Conservation (phyloP, 2,329 filamentous ascomycete species). For the Colletotrichum graminicola region DNA sequence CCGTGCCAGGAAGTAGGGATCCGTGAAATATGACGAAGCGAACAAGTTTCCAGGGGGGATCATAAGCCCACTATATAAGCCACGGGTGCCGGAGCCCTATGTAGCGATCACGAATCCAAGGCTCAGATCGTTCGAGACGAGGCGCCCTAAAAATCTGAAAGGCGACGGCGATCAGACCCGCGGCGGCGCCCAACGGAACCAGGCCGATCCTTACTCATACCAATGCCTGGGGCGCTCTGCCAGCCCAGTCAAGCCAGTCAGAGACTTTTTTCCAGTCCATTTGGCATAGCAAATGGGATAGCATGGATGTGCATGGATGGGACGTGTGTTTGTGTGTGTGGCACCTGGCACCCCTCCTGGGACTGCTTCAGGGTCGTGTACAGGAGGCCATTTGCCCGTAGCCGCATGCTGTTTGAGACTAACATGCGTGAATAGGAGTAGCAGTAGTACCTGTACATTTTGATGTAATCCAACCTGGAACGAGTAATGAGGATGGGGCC, state of each 20-base stretch:
- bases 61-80: constrained; percentile 40
- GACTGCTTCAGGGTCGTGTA: constrained; percentile 2
- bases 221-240: constrained; percentile 19
- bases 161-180: constrained; percentile 37
- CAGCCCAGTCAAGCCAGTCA: constrained; percentile 9
- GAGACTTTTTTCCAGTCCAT: constrained; percentile 5
- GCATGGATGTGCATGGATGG: not conserved
- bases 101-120: constrained; percentile 39
- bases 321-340: constrained; percentile 1
- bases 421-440: constrained; percentile 5
- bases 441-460: not conserved
- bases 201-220: constrained; percentile 39
- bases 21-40: constrained; percentile 2
- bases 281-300: not conserved
- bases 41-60: not conserved
- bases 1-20: constrained; percentile 3
- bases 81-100: constrained; percentile 34
- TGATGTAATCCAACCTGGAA: constrained; percentile 36
- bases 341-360: constrained; percentile 18
- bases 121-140: constrained; percentile 38
- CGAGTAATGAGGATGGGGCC: constrained; percentile 41
- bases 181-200: constrained; percentile 39
- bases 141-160: constrained; percentile 34
- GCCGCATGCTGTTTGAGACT: constrained; percentile 22
- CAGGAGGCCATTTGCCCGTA: constrained; percentile 6